Conservation (phyloP, 2,329 filamentous ascomycete genomes). For the Trichoderma sp. region DNA sequence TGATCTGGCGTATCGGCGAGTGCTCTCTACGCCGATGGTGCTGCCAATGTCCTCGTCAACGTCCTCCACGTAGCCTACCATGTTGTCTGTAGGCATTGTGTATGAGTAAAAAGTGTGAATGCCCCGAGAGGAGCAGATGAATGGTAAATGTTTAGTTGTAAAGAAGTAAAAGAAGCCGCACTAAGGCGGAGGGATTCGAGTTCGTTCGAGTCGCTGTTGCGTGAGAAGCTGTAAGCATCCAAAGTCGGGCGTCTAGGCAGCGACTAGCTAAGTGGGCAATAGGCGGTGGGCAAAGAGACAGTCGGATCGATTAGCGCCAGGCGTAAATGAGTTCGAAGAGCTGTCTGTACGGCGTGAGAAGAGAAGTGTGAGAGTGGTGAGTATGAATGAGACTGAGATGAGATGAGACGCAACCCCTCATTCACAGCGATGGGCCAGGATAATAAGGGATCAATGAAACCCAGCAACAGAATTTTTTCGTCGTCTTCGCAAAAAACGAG, state of each 20-base stretch:
- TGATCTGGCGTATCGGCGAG: constrained; percentile 50
- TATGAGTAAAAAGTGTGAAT: background rate
- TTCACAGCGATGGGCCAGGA: background rate
- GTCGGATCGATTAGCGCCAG: constrained; percentile 14
- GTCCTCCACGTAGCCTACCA: constrained; percentile 52
- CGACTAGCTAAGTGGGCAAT: background rate
- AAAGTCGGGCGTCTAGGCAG: constrained; percentile 12
- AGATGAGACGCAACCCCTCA: constrained; percentile 10
- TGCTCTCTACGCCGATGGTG: constrained; percentile 41
- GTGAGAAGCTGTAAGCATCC: constrained; percentile 15
- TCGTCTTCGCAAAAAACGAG: background rate
- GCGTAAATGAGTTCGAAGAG: background rate
- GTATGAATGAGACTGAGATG: background rate
- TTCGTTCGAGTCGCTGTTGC: constrained; percentile 15
- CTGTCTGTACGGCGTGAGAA: background rate
- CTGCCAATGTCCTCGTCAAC: constrained; percentile 53
- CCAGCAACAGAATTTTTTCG: background rate
- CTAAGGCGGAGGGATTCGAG: constrained; percentile 31
- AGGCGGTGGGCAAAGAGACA: background rate
- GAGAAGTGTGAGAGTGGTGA: background rate
- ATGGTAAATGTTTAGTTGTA: background rate
- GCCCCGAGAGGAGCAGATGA: constrained; percentile 21
- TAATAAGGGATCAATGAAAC: constrained; percentile 2
- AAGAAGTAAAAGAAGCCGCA: constrained; percentile 31
- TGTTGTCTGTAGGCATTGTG: constrained; percentile 44